Conservation (phyloP, 2,329 filamentous ascomycete species). For the Fusarium sacchari region DNA sequence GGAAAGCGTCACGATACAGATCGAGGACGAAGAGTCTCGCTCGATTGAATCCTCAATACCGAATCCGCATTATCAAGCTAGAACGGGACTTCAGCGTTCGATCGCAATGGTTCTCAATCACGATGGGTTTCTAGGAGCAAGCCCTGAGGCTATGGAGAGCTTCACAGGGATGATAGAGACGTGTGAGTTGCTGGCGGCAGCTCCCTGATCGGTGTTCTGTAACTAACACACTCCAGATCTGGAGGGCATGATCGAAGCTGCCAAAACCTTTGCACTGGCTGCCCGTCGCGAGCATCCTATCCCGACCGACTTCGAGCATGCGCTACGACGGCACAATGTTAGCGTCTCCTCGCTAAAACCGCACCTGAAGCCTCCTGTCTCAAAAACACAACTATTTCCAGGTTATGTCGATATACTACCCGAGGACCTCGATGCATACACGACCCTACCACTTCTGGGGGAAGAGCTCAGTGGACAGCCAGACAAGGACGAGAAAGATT, state of each 20-base stretch:
- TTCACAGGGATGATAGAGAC: slow-evolving; percentile 65
- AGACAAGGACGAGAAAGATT: slow-evolving; percentile 65
- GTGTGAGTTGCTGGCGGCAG: slow-evolving; percentile 55
- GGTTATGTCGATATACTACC: slow-evolving; percentile 52
- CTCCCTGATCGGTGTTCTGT: background rate
- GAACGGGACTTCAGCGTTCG: slow-evolving; percentile 60
- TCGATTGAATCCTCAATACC: slow-evolving; percentile 38
- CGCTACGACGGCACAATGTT: slow-evolving; percentile 62
- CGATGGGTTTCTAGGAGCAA: slow-evolving; percentile 67
- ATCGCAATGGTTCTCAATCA: slow-evolving; percentile 66
- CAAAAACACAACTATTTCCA: slow-evolving; percentile 51
- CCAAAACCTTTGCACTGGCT: slow-evolving; percentile 58
- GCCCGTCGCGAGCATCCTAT: slow-evolving; percentile 64
- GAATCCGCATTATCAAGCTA: slow-evolving; percentile 48
- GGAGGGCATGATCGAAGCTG: slow-evolving; percentile 58
- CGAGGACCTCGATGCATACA: slow-evolving; percentile 53
- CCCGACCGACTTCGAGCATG: slow-evolving; percentile 67
- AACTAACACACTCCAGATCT: slow-evolving; percentile 55
- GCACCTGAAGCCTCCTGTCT: slow-evolving; percentile 65
- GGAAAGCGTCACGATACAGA: background rate
- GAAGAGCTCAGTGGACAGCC: slow-evolving; percentile 66
- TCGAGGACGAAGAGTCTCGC: slow-evolving; percentile 25
- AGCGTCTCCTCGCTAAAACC: slow-evolving; percentile 62
- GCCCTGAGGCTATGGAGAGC: slow-evolving; percentile 66
- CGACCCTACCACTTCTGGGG: slow-evolving; percentile 58